Evolutionary conservation across 2,329 filamentous ascomycete genomes (phyloP).

Genomic region (Claviceps monticola): DNA sequence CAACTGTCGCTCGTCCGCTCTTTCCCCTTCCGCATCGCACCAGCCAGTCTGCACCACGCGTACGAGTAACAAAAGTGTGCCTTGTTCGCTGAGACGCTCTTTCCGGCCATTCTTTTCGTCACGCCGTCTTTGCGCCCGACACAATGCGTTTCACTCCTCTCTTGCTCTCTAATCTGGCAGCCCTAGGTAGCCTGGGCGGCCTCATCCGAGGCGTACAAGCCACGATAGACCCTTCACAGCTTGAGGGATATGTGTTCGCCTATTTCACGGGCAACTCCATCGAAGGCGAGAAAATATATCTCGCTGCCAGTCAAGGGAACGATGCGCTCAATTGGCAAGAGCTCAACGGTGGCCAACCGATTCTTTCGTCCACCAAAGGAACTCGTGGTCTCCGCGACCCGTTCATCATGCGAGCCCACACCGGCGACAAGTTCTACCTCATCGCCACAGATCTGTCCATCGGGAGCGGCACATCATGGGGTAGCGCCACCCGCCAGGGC

Average conservation of each 20-base stretch:
- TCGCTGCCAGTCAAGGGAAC: background rate
- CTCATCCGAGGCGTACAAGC: background rate
- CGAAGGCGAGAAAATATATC: slow-evolving; percentile 1
- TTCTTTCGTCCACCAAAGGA: background rate
- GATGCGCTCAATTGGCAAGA: slow-evolving; percentile 1
- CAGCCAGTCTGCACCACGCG: background rate
- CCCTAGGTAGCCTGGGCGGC: background rate
- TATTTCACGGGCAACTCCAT: slow-evolving; percentile 1
- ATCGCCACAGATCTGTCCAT: slow-evolving; percentile 1
- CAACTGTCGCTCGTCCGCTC: background rate
- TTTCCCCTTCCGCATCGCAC: background rate
- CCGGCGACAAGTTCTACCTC: slow-evolving; percentile 2
- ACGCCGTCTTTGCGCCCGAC: background rate
- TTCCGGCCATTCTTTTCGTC: background rate
- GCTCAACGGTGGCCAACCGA: background rate
- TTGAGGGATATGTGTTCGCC: background rate
- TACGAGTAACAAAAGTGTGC: background rate
- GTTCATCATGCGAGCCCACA: slow-evolving; percentile 1
- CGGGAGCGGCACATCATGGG: slow-evolving; percentile 2
- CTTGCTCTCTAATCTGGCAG: background rate
- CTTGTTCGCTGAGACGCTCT: too few relatives aligned
- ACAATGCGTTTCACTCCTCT: background rate
- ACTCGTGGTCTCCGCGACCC: background rate
- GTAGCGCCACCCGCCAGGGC: background rate
- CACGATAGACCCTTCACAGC: background rate